Base-by-base conservation (phyloP, 441 rosid genomes). In the Gossypium schwendimanii region DNA sequence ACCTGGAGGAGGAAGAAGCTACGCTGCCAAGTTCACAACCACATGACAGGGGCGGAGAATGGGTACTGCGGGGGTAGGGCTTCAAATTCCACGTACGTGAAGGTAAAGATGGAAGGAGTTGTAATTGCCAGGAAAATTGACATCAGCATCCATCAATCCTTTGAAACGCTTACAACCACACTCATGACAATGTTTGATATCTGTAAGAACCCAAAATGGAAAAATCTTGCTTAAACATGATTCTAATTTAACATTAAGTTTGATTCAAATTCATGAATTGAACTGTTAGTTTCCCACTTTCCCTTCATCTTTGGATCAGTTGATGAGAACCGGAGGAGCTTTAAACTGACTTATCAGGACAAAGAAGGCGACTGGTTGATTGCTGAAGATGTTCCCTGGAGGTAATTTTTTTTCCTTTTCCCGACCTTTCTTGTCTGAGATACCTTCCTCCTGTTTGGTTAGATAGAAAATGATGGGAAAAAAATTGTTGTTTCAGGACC, bases 61-160 rank as follows among this genome's bases (percentile, higher is more conserved):
- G 78, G 78, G 52, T 58, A 77, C 17, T 76, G 81, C 17, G 77
- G 80, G 15, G 20, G 64, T 0, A 77, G 76, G 24, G 33, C 58
- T 4, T 78, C 82, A 17, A 77, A 80, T 21, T 87, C 89, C 47
- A 79, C 67, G 81, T 91, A 77, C 78, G 85, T 91, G 57, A 91
- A 91, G 79, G 97, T 89, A 76, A 85, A 81, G 71, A 83, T 89
- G 91, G 89, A 91, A 23, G 96, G 96, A 63, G 83, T 82, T 8
- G 90, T 82, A 26, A 89, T 91, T 50, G 84, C 83, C 49, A 87
- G 94, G 73, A 91, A 91, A 70, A 82, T 91, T 55, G 82, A 91
- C 69, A 23, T 87, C 5, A 75, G 75, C 75, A 77, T 81, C 71
- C 81, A 80, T 71, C 39, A 70, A 70, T 86, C 90, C 47, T 81